These are phyloP conservation scores for Prunus padus DNA, from an alignment of 306 rosid genomes.

Conservation along the genomic window DNA sequence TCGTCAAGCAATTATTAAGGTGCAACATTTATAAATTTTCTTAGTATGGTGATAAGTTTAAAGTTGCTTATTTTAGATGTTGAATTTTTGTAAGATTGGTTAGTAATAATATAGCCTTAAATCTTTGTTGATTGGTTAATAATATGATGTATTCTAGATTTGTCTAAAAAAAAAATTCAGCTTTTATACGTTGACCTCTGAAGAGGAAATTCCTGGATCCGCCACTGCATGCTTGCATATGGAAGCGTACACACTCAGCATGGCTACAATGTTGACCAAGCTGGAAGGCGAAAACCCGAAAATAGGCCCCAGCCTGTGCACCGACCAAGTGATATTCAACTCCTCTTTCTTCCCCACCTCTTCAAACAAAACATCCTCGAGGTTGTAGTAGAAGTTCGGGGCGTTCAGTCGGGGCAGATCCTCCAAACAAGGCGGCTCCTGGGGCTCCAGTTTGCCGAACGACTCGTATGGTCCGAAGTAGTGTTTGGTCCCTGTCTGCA, in stretches of 20 bases:
- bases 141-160: too few species aligned
- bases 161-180: too few species aligned
- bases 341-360: slow-evolving; percentile 47
- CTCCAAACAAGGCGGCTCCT: slow-evolving; percentile 61
- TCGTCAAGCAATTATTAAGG: too few species aligned
- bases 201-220: too few species aligned
- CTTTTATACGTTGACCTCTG: too few species aligned
- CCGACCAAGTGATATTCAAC: slow-evolving; percentile 41
- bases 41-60: too few species aligned
- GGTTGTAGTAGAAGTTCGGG: slow-evolving; percentile 56
- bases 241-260: slow-evolving; percentile 52
- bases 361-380: slow-evolving; percentile 51
- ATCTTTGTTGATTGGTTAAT: too few species aligned
- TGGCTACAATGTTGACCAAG: slow-evolving; percentile 46
- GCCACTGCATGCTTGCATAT: too few species aligned
- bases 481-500: slow-evolving; percentile 61
- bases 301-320: slow-evolving; percentile 46
- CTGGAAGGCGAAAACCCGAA: slow-evolving; percentile 63
- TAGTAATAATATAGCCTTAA: too few species aligned
- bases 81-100: too few species aligned
- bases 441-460: slow-evolving; percentile 20
- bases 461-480: slow-evolving; percentile 48
- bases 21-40: too few species aligned
- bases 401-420: slow-evolving; percentile 51
- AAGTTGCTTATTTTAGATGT: too few species aligned